Base-by-base conservation (phyloP, 2,329 filamentous ascomycete species). In the Pyrenochaeta sp. region DNA sequence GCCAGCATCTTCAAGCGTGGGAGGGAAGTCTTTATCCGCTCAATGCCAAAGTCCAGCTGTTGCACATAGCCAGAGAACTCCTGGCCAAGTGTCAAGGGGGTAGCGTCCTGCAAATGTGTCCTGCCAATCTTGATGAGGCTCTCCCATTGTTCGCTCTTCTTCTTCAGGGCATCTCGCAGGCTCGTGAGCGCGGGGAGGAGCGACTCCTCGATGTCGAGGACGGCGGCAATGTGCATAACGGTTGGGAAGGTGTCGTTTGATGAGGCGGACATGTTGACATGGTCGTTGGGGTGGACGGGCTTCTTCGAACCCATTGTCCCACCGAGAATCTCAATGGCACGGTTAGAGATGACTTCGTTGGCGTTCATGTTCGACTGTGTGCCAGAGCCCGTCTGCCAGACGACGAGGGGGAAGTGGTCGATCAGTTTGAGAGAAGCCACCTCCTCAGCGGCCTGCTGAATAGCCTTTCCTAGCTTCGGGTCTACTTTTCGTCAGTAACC, bases 361-460 rank as follows among this genome's bases (percentile, higher is more conserved):
- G 94, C 93, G 84, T 99, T 99, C 95, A 98, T 98, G 88, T 97
- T 98, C 80, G 93, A 97, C 85, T 98, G 95, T 30, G 95, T 98
- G 77, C 95, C 95, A 50, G 95, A 98, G 65, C 95, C 95, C 53
- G 95, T 99, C 85, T 99, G 95, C 95, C 95, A 99, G 76, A 99
- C 94, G 56, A 98, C 94, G 61, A 98, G 91, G 66, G 95, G 95
- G 83, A 99, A 98, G 85, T 98, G 94, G 80, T 97, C 93, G 74
- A 96, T 80, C 72, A 98, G 90, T 86, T 97, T 96, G 76, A 95
- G 88, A 65, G 91, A 90, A 56, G 94, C 93, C 40, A 99, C 94
- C 83, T 99, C 95, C 64, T 89, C 86, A 65, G 95, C 93, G 58
- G 95, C 95, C 83, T 97, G 88, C 83, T 97, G 91, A 74, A 98